These are phyloP conservation scores for Pseudoscleropodium purum DNA, from an alignment of 225 moss, liverwort and hornwort species.

Conservation along the genomic window DNA sequence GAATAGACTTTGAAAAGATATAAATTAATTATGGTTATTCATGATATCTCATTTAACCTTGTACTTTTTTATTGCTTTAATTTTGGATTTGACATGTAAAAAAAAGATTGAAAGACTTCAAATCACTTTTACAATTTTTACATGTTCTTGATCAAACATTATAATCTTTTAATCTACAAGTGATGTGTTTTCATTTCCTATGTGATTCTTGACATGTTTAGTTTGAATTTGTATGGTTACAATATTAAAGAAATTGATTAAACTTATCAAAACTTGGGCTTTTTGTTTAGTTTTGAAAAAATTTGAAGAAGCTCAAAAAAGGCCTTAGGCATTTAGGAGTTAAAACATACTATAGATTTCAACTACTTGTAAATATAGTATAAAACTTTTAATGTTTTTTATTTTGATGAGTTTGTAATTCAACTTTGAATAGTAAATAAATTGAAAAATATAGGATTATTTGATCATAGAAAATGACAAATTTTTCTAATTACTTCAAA, in stretches of 20 bases:
- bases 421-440: background rate
- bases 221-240: background rate
- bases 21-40: too few species aligned
- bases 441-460: background rate
- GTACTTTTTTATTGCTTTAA: too few species aligned
- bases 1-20: too few species aligned
- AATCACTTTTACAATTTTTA: too few species aligned
- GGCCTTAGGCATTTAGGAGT: accelerated
- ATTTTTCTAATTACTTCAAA: background rate
- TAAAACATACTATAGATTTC: background rate
- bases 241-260: background rate
- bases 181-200: too few species aligned
- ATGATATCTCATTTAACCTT: too few species aligned
- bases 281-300: background rate
- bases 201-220: too few species aligned
- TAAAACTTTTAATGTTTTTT: background rate
- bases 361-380: background rate
- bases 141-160: too few species aligned
- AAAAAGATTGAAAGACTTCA: background rate
- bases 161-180: too few species aligned
- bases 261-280: background rate
- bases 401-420: background rate
- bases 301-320: background rate
- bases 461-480: background rate
- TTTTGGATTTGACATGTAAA: background rate